Conservation (phyloP, 495 filamentous ascomycete species). For the Pseudevernia furfuracea region DNA sequence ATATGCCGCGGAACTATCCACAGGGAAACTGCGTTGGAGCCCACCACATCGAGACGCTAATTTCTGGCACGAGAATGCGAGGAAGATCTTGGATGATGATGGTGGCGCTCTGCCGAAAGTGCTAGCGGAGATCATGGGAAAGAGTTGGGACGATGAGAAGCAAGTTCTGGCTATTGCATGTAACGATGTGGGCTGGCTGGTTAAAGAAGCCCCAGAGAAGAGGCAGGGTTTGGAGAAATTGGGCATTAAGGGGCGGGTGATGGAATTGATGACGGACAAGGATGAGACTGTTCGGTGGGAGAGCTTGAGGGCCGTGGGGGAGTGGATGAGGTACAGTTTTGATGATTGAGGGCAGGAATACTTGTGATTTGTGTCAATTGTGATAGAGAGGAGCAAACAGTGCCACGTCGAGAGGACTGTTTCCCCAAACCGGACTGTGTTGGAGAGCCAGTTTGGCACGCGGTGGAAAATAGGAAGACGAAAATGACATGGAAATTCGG, state of each 20-base stretch:
- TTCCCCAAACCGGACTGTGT: background rate
- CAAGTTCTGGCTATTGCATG: constrained; percentile 92
- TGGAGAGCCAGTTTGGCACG: background rate
- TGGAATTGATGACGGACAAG: constrained; percentile 88
- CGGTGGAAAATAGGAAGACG: background rate
- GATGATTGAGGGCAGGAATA: constrained; percentile 33
- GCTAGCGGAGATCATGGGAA: constrained; percentile 77
- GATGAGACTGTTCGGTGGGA: constrained; percentile 94
- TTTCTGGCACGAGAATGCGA: constrained; percentile 96
- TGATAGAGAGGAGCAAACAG: background rate
- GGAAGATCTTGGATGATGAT: constrained; percentile 77
- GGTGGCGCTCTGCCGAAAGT: constrained; percentile 73
- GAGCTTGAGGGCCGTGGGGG: constrained; percentile 83
- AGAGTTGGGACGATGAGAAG: constrained; percentile 86
- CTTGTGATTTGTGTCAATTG: background rate
- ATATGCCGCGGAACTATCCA: constrained; percentile 82
- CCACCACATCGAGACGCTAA: constrained; percentile 82
- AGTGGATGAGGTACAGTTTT: constrained; percentile 89
- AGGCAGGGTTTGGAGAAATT: constrained; percentile 73
- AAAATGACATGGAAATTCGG: background rate
- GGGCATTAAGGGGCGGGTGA: constrained; percentile 84
- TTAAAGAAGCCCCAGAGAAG: constrained; percentile 85
- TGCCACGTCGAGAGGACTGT: background rate
- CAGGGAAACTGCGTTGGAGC: constrained; percentile 88
- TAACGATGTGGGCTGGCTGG: constrained; percentile 84